Evolutionary conservation across 2,329 filamentous ascomycete species (phyloP).

Genomic region (Colletotrichum trifolii): DNA sequence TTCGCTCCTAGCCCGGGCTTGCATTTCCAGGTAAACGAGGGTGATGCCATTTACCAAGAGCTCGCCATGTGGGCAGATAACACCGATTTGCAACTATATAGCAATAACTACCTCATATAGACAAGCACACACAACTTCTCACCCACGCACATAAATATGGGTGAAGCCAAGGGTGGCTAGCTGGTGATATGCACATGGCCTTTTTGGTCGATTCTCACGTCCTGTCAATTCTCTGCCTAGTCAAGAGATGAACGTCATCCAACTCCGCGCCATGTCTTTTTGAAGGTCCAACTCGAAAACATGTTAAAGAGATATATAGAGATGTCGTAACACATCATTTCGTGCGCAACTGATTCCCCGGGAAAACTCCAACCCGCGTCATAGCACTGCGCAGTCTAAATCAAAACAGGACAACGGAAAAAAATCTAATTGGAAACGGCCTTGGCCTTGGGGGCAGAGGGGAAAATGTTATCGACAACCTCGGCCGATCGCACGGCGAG

Average conservation of each 20-base stretch:
- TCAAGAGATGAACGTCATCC: slow-evolving; percentile 3
- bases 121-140: neutral
- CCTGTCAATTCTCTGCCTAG: neutral
- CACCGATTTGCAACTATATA: slow-evolving; percentile 40
- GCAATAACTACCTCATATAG: slow-evolving; percentile 28
- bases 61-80: slow-evolving; percentile 52
- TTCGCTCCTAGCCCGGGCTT: slow-evolving; percentile 10
- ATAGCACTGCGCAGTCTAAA: too few relatives aligned
- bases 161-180: too few relatives aligned
- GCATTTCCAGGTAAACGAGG: slow-evolving; percentile 42
- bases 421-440: slow-evolving; percentile 30
- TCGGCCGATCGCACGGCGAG: slow-evolving; percentile 81
- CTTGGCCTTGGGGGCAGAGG: slow-evolving; percentile 26
- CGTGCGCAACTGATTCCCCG: neutral
- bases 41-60: slow-evolving; percentile 48
- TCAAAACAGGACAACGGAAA: too few relatives aligned
- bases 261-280: slow-evolving; percentile 36
- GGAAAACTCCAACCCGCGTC: too few relatives aligned
- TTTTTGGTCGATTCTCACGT: neutral
- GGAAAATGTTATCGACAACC: slow-evolving; percentile 80
- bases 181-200: neutral
- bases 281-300: slow-evolving; percentile 12
- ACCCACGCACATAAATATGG: too few relatives aligned
- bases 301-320: slow-evolving; percentile 17
- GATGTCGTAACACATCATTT: slow-evolving; percentile 14